Evolutionary conservation across 768 basidiomycete genomes (phyloP).

Genomic region (Tylopilus sp.): DNA sequence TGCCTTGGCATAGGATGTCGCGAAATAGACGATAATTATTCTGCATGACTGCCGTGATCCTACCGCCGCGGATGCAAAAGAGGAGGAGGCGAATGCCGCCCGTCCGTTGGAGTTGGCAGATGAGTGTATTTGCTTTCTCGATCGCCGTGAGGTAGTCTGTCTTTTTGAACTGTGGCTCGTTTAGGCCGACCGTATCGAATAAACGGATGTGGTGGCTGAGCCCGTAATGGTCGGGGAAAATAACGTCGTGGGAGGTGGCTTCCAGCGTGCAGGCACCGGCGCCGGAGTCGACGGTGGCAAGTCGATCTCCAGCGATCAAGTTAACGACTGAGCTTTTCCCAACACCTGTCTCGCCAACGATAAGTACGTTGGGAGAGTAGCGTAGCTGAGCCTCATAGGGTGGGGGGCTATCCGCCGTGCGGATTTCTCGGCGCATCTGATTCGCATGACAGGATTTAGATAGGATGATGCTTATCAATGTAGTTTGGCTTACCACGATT

Average conservation of each 20-base stretch:
- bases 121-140: conserved; percentile 33
- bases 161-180: conserved; percentile 22
- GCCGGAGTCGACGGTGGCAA: conserved; percentile 29
- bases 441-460: background rate
- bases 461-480: background rate
- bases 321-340: conserved; percentile 44
- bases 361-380: conserved; percentile 36
- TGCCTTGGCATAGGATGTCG: conserved; percentile 28
- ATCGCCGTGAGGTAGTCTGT: conserved; percentile 28
- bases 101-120: conserved; percentile 30
- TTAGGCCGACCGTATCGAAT: conserved; percentile 35
- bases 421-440: conserved; percentile 13
- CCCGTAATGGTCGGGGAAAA: conserved; percentile 17
- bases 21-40: conserved; percentile 33
- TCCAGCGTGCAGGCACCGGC: conserved; percentile 37
- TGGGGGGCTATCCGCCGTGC: conserved; percentile 12
- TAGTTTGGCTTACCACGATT: conserved; percentile 11
- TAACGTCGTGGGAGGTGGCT: conserved; percentile 24
- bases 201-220: conserved; percentile 22
- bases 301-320: conserved; percentile 29
- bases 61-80: conserved; percentile 33
- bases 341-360: conserved; percentile 32
- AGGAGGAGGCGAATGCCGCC: conserved; percentile 33
- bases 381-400: conserved; percentile 17
- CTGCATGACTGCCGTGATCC: conserved; percentile 28